Evolutionary conservation across 495 filamentous ascomycete species (phyloP), one percentile per base, ranked within the genome.

Genomic region (Trichoderma gamsii): DNA sequence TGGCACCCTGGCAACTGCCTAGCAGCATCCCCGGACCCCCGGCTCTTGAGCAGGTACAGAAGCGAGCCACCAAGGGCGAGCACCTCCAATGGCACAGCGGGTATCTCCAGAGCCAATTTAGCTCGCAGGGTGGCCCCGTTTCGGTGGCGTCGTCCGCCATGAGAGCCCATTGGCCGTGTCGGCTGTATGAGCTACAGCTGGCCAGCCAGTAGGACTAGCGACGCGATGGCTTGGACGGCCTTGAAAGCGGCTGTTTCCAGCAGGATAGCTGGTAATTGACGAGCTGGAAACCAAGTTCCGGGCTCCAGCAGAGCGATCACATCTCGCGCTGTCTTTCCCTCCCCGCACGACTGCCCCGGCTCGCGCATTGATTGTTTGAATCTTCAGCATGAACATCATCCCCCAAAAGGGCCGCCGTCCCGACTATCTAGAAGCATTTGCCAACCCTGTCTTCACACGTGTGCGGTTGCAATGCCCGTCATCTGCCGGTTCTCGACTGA

Each of bases 41-140:
- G 56, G 56, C 27, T 61, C 23, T 29, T 32, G 56, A 61, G 25
- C 1, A 15, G 4, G 56, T 12, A 61, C 15, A 12, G 56, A 32
- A 61, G 5, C 56, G 23, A 52, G 49, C 56, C 16, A 13, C 32
- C 56, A 61, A 27, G n/a, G 56, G 56, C 44, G 51, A 21, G 23
- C 1, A 32, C 56, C 56, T 61, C 56, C 56, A 61, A 61, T 61
- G 56, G 25, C 23, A 61, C 56, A 18, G 56, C 56, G 56, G 56
- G 27, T 61, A 61, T 61, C 56, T 61, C 27, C 56, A 61, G 56
- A 29, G 56, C 56, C 27, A 61, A 61, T 27, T 32, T 61, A 61
- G 56, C 56, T 27, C n/a, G 49, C 49, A 52, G 49, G 21, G 49
- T 52, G 56, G 23, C n/a, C 56, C 56, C 56, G 56, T 29, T 11